Conservation (phyloP, 495 filamentous ascomycete genomes). For the Trichoderma asperelloides region DNA sequence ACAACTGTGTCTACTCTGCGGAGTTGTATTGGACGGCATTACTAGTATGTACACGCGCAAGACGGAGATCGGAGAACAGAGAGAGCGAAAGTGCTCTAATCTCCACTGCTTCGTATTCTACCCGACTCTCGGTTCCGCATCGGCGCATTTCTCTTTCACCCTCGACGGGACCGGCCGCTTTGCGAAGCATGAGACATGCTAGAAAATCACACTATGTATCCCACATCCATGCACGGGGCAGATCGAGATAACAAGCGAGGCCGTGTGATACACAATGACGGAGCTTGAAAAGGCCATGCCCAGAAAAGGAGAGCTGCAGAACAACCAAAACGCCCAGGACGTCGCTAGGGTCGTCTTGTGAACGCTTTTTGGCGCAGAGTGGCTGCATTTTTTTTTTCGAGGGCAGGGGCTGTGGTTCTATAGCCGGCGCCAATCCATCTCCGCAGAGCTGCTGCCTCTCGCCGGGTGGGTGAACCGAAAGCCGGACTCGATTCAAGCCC, state of each 20-base stretch:
- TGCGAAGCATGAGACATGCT: neutral
- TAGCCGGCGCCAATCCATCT: neutral
- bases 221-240: neutral
- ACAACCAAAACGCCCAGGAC: neutral
- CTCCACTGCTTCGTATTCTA: neutral
- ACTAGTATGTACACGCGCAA: too few species aligned
- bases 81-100: neutral
- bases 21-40: too few species aligned
- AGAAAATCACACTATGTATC: neutral
- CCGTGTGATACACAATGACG: neutral
- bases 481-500: neutral
- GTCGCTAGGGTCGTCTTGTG: neutral
- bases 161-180: neutral
- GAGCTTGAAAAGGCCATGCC: neutral
- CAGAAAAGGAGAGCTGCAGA: neutral
- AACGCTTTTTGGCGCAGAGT: neutral
- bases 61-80: neutral
- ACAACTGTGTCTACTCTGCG: neutral
- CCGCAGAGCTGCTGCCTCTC: neutral
- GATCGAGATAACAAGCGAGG: neutral
- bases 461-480: neutral
- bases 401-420: neutral
- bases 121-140: neutral
- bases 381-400: neutral
- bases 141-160: neutral